Conservation (phyloP, 106 monocot genomes). For the Platanthera guangdongensis region DNA sequence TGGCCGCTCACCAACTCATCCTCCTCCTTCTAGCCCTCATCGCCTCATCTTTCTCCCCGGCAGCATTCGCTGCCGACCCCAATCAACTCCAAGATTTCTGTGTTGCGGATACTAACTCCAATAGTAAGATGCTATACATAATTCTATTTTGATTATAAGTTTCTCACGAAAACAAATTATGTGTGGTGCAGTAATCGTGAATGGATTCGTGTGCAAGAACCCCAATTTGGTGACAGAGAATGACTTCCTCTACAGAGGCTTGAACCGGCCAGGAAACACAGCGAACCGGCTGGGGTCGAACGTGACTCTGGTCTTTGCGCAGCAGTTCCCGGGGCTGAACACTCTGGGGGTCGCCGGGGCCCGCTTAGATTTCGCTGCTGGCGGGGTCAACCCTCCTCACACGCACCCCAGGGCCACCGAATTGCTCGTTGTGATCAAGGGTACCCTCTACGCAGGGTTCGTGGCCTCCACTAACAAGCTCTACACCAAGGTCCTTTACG, state of each 20-base stretch:
- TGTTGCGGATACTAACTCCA: not conserved
- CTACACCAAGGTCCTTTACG: slow-evolving; percentile 5
- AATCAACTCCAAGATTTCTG: slow-evolving; percentile 5
- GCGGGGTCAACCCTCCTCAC: slow-evolving; percentile 35
- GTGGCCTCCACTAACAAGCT: slow-evolving; percentile 2
- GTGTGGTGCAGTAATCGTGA: slow-evolving; percentile 7
- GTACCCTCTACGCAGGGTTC: slow-evolving; percentile 6
- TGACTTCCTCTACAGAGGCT: slow-evolving; percentile 4
- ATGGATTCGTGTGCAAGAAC: slow-evolving; percentile 7
- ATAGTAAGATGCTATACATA: not conserved
- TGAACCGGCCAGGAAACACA: not conserved
- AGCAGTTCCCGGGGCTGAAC: slow-evolving; percentile 18
- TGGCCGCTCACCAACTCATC: not conserved
- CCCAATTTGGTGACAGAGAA: not conserved
- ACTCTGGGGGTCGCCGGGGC: slow-evolving; percentile 42
- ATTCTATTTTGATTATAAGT: no score
- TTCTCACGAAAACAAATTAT: no score
- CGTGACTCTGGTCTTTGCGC: not conserved
- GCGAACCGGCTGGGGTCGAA: not conserved
- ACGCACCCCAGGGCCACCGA: slow-evolving; percentile 33
- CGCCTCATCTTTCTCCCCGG: not conserved
- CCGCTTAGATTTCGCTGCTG: slow-evolving; percentile 30
- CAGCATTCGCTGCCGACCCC: slow-evolving; percentile 10
- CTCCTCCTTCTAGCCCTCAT: slow-evolving; percentile 1
- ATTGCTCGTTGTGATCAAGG: slow-evolving; percentile 25